These are phyloP conservation scores for Blastobotrys buckinghamii DNA, from an alignment of 1,139 yeast species.

Conservation along the genomic window DNA sequence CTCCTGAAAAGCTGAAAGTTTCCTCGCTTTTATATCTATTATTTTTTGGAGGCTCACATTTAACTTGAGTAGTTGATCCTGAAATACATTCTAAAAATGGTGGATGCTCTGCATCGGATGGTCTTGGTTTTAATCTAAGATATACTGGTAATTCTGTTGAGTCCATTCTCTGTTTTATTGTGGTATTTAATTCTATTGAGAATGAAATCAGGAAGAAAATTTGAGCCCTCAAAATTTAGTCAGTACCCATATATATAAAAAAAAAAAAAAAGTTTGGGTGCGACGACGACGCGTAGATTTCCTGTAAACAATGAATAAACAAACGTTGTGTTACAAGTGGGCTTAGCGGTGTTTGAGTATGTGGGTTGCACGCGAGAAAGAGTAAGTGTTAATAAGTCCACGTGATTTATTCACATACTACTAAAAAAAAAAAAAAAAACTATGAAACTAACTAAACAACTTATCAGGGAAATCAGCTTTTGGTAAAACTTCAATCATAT, in stretches of 20 bases:
- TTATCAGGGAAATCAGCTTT: constrained; percentile 26
- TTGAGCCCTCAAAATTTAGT: not conserved
- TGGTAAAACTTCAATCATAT: constrained; percentile 69
- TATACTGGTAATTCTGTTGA: constrained; percentile 31
- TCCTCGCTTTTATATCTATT: constrained; percentile 27
- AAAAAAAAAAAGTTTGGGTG: no score
- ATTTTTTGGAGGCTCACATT: constrained; percentile 24
- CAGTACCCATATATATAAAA: no score
- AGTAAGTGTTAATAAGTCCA: no score
- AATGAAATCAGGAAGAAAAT: not conserved
- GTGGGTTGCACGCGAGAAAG: no score
- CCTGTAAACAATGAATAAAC: no score
- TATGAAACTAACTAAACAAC: constrained; percentile 1
- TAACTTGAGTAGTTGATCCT: constrained; percentile 14
- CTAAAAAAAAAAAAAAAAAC: no score
- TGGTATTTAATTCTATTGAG: not conserved
- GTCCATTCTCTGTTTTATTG: not conserved
- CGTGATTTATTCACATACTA: no score
- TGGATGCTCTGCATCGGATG: constrained; percentile 13
- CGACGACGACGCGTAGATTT: no score
- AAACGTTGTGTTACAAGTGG: no score
- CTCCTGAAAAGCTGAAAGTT: constrained; percentile 32
- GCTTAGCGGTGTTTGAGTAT: no score
- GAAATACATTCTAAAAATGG: constrained; percentile 18
- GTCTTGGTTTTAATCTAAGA: constrained; percentile 33